Percentiles rank a stretch among this genome's conserved stretches.
Evolutionary conservation across 495 filamentous ascomycete genomes (phyloP).

Genomic region (Amniculicola lignicola): DNA sequence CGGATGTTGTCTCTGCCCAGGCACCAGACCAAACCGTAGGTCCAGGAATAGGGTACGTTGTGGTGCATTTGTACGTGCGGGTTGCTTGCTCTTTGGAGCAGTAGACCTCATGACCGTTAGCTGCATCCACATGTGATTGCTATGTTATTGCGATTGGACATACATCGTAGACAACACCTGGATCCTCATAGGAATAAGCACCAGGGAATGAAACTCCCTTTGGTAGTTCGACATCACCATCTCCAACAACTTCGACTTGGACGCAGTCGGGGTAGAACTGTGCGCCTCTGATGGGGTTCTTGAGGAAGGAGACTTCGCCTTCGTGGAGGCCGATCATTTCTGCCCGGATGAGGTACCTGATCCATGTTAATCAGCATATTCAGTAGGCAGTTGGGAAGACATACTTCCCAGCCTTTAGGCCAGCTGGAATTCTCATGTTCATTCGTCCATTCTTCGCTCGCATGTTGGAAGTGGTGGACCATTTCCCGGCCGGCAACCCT

Average conservation of each 20-base stretch:
- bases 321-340: conserved; percentile 31
- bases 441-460: conserved; percentile 17
- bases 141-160: neutral
- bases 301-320: conserved; percentile 13
- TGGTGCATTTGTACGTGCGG: conserved; percentile 6
- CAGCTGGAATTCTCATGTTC: conserved; percentile 17
- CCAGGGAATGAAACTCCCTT: conserved; percentile 26
- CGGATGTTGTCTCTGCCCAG: conserved; percentile 23
- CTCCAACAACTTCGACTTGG: conserved; percentile 26
- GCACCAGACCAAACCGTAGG: conserved; percentile 30
- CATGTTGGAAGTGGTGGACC: conserved; percentile 25
- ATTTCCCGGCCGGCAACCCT: conserved; percentile 13
- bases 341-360: conserved; percentile 31
- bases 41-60: conserved; percentile 23
- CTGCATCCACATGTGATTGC: too few relatives aligned
- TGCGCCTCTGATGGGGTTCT: conserved; percentile 24
- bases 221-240: conserved; percentile 20
- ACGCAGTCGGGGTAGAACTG: conserved; percentile 34
- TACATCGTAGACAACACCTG: conserved; percentile 28
- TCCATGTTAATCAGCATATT: neutral
- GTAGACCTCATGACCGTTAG: conserved; percentile 20
- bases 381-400: neutral
- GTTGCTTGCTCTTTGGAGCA: conserved; percentile 25
- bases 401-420: conserved; percentile 25
- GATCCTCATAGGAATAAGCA: conserved; percentile 18